These are phyloP conservation scores for Candida sp. DNA, from an alignment of 1,139 yeast species.

Conservation along the genomic window DNA sequence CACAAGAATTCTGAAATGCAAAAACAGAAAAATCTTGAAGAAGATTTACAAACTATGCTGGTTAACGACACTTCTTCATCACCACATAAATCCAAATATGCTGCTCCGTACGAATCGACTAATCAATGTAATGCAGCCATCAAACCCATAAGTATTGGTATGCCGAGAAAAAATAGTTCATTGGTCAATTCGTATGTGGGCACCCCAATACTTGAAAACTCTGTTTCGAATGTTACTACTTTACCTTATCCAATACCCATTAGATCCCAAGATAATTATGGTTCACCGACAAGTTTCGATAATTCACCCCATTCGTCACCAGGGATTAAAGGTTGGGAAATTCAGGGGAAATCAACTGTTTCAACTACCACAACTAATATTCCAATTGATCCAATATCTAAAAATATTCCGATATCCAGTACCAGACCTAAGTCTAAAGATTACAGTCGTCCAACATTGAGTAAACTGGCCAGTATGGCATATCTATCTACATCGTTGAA, in stretches of 20 bases:
- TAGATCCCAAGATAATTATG: conserved; percentile 5
- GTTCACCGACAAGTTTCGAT: conserved; percentile 21
- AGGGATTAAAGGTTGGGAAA: conserved; percentile 41
- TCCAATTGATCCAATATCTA: conserved; percentile 10
- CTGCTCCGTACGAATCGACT: not conserved
- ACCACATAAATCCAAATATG: not conserved
- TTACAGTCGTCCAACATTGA: conserved; percentile 14
- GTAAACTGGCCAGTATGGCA: conserved; percentile 39
- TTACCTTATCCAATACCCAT: conserved; percentile 21
- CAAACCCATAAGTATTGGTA: not conserved
- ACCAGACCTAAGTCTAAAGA: conserved; percentile 10
- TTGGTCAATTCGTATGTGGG: not conserved
- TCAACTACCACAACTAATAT: conserved; percentile 17
- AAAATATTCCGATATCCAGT: conserved; percentile 10
- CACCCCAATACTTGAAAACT: not conserved
- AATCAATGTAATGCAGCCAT: not conserved
- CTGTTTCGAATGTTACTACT: not conserved
- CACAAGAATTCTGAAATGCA: not conserved
- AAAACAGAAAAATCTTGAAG: not conserved
- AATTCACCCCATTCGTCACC: conserved; percentile 19
- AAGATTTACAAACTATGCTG: not conserved
- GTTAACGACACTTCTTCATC: not conserved
- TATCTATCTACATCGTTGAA: conserved; percentile 41
- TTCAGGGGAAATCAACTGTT: conserved; percentile 34
- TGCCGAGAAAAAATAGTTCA: not conserved